Evolutionary conservation across 257 asterid species (phyloP).

Genomic region (Solanum pimpinellifolium): DNA sequence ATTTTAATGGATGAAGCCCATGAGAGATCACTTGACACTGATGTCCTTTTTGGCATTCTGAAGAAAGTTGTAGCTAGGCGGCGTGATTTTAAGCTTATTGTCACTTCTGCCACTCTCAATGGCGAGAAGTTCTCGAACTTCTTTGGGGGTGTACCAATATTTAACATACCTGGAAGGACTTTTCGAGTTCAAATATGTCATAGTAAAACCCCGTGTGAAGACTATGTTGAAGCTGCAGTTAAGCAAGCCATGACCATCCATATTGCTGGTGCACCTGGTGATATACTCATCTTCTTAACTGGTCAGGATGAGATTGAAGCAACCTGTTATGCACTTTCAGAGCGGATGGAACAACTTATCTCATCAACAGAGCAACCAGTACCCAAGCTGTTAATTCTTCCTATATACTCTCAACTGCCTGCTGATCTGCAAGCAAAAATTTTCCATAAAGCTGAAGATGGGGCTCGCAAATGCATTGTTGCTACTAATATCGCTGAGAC

Average conservation of each 20-base stretch:
- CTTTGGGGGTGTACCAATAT: constrained; percentile 89
- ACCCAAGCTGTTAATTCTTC: constrained; percentile 77
- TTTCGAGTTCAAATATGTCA: constrained; percentile 71
- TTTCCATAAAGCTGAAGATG: constrained; percentile 84
- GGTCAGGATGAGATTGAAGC: constrained; percentile 99
- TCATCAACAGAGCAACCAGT: constrained; percentile 56
- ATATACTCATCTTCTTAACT: constrained; percentile 91
- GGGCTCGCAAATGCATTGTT: constrained; percentile 86
- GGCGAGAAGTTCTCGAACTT: constrained; percentile 79
- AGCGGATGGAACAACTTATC: constrained; percentile 71
- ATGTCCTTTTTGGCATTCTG: constrained; percentile 84
- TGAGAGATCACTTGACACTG: constrained; percentile 79
- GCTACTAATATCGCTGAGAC: constrained; percentile 97
- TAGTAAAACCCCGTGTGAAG: constrained; percentile 87
- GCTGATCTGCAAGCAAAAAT: constrained; percentile 93
- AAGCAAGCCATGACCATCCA: constrained; percentile 92
- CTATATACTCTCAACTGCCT: constrained; percentile 91
- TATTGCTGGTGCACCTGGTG: constrained; percentile 84
- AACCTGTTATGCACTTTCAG: constrained; percentile 75
- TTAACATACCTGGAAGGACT: constrained; percentile 91
- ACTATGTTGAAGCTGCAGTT: constrained; percentile 91
- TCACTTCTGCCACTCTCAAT: constrained; percentile 88
- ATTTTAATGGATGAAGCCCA: constrained; percentile 98
- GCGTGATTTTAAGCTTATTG: constrained; percentile 89
- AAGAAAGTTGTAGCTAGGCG: constrained; percentile 90